Evolutionary conservation across 306 rosid species (phyloP).

Genomic region (Casuarina glauca): DNA sequence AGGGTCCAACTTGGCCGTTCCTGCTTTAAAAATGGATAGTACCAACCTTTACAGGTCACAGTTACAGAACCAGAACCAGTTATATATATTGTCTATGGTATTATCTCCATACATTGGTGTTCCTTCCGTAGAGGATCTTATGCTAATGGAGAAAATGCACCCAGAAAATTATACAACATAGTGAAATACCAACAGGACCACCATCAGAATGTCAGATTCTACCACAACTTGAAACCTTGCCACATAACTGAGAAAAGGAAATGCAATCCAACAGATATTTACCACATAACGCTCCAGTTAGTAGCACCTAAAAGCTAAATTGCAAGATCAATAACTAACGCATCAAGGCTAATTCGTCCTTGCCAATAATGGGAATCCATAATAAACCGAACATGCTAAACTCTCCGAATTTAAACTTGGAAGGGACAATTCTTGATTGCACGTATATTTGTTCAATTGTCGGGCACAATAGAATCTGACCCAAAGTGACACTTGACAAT

Average conservation of each 20-base stretch:
- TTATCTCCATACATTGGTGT: background rate
- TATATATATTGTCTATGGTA: background rate
- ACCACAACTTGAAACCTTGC: conserved; percentile 13
- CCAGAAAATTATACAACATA: background rate
- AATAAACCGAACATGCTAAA: background rate
- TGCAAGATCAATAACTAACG: background rate
- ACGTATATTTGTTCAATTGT: no score
- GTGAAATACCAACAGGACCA: conserved; percentile 4
- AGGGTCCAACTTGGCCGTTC: background rate
- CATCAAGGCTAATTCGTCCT: background rate
- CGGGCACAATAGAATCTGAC: no score
- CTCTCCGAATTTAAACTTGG: background rate
- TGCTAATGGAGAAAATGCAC: background rate
- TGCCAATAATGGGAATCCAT: conserved; percentile 10
- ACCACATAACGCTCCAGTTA: background rate
- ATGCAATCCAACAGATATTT: conserved; percentile 14
- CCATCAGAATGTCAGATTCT: conserved; percentile 24
- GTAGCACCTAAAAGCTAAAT: background rate
- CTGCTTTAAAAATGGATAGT: background rate
- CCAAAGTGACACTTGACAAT: no score
- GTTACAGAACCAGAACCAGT: background rate
- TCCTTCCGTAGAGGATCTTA: background rate
- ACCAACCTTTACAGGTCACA: background rate
- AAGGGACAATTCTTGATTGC: background rate
- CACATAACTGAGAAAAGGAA: conserved; percentile 13